Percentiles rank a stretch among this genome's conserved stretches.
Evolutionary conservation across 2,329 filamentous ascomycete species (phyloP).

Genomic region (Colletotrichum godetiae): DNA sequence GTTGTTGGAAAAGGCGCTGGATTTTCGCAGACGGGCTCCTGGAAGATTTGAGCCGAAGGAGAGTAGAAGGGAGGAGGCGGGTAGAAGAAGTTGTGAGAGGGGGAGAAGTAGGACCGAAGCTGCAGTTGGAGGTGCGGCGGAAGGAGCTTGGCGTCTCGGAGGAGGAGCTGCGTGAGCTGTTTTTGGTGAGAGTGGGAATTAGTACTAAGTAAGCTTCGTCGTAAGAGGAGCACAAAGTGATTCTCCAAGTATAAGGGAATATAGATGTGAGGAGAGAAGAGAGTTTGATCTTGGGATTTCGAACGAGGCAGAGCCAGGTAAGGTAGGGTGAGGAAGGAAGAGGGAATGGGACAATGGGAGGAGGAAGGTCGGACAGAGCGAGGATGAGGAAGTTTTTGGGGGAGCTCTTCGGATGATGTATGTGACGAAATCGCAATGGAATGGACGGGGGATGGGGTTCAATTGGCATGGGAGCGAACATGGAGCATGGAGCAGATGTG

Average conservation of each 20-base stretch:
- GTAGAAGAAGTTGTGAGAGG: slow-evolving; percentile 42
- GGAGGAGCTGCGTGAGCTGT: slow-evolving; percentile 64
- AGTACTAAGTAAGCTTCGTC: slow-evolving; percentile 30
- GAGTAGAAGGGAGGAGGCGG: slow-evolving; percentile 49
- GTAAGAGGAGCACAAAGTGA: slow-evolving; percentile 35
- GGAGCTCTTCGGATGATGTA: slow-evolving; percentile 32
- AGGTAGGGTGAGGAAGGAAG: background rate
- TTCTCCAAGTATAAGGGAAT: background rate
- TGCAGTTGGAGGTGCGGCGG: slow-evolving; percentile 38
- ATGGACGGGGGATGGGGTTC: slow-evolving; percentile 24
- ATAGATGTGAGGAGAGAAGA: background rate
- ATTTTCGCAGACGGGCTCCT: slow-evolving; percentile 65
- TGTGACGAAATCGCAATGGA: slow-evolving; percentile 35
- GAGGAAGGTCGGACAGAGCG: background rate
- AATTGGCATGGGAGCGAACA: slow-evolving; percentile 28
- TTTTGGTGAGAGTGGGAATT: slow-evolving; percentile 35
- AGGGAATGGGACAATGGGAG: background rate
- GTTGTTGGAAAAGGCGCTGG: slow-evolving; percentile 64
- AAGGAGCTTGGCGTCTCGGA: slow-evolving; percentile 59
- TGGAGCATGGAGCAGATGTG: slow-evolving; percentile 22
- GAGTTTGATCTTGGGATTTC: background rate
- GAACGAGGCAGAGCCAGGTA: background rate
- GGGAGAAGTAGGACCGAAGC: slow-evolving; percentile 41
- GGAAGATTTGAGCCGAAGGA: slow-evolving; percentile 52
- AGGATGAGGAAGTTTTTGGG: slow-evolving; percentile 4